Percentiles rank a stretch among this genome's conserved stretches.
Conservation (phyloP, 2,329 filamentous ascomycete genomes). For the Penicillium digitatum region DNA sequence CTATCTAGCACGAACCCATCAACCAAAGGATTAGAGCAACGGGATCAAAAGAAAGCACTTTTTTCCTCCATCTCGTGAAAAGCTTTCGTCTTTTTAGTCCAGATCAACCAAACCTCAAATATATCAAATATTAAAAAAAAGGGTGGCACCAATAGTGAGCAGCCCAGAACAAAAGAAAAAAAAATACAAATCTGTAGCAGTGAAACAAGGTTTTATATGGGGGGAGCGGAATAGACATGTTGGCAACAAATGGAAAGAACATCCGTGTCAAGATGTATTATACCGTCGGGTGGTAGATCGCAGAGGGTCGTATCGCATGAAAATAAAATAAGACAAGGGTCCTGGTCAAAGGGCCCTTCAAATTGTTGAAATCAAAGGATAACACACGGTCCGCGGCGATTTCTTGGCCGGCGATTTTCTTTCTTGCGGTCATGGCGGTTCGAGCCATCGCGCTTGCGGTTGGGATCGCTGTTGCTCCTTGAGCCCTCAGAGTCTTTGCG, state of each 20-base stretch:
- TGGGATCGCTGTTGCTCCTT: slow-evolving; percentile 25
- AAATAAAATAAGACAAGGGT: slow-evolving; percentile 4
- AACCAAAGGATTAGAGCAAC: not conserved
- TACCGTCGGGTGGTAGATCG: slow-evolving; percentile 14
- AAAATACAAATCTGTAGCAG: slow-evolving; percentile 17
- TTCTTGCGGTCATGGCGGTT: slow-evolving; percentile 36
- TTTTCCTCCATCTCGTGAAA: slow-evolving; percentile 8
- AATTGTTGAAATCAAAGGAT: slow-evolving; percentile 31
- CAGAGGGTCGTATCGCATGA: slow-evolving; percentile 9
- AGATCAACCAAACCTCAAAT: slow-evolving; percentile 4
- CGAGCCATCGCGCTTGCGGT: slow-evolving; percentile 36
- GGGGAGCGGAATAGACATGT: slow-evolving; percentile 29
- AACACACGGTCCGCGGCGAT: slow-evolving; percentile 38
- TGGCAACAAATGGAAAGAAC: slow-evolving; percentile 13
- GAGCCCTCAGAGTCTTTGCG: slow-evolving; percentile 57
- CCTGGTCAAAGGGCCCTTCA: not conserved
- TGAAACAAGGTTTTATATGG: slow-evolving; percentile 22
- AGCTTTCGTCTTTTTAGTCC: slow-evolving; percentile 5
- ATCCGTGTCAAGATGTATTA: slow-evolving; percentile 30
- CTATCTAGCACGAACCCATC: not conserved
- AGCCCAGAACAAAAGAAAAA: slow-evolving; percentile 24
- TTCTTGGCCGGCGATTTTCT: slow-evolving; percentile 28
- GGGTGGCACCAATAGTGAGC: slow-evolving; percentile 7
- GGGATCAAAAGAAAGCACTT: slow-evolving; percentile 8
- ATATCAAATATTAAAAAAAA: slow-evolving; percentile 2